phyloP scores from a whole-genome alignment of 495 filamentous ascomycete genomes.

The Annulohypoxylon stygium region DNA sequence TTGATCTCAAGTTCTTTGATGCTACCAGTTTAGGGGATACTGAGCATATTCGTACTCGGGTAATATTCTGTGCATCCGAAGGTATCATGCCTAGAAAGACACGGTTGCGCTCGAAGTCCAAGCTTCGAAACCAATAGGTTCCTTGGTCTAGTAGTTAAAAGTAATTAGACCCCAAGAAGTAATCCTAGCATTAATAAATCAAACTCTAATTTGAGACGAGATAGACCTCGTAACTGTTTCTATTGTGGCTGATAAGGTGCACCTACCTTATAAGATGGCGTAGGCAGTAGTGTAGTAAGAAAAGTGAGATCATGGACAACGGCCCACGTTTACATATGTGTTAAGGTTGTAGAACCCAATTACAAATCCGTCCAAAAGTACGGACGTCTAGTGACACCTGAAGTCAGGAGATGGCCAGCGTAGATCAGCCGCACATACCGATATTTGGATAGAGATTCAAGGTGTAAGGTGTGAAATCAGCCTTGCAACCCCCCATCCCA shows the following conservation, averaged over 20 bases:
- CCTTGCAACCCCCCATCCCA: slow-evolving; percentile 14
- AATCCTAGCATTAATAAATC: background rate
- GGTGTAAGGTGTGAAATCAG: slow-evolving; percentile 24
- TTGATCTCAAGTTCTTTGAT: background rate
- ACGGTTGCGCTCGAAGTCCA: too few species aligned
- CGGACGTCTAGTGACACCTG: background rate
- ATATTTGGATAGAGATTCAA: slow-evolving; percentile 9
- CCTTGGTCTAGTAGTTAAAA: too few species aligned
- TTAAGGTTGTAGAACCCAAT: background rate
- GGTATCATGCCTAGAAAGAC: too few species aligned
- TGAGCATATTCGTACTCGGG: background rate
- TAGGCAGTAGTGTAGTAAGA: background rate
- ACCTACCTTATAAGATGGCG: background rate
- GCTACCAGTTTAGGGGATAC: too few species aligned
- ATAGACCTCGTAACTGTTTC: slow-evolving; percentile 4
- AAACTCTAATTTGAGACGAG: too few species aligned
- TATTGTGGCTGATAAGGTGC: background rate
- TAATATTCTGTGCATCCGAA: too few species aligned
- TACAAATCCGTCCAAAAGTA: slow-evolving; percentile 11
- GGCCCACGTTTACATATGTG: slow-evolving; percentile 8
- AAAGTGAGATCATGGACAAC: background rate
- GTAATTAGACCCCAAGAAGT: background rate
- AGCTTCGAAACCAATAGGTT: too few species aligned
- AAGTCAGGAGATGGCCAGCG: slow-evolving; percentile 22
- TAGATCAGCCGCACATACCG: slow-evolving; percentile 32